Base-by-base conservation (phyloP, 441 rosid species). In the Corymbia citriodora region DNA sequence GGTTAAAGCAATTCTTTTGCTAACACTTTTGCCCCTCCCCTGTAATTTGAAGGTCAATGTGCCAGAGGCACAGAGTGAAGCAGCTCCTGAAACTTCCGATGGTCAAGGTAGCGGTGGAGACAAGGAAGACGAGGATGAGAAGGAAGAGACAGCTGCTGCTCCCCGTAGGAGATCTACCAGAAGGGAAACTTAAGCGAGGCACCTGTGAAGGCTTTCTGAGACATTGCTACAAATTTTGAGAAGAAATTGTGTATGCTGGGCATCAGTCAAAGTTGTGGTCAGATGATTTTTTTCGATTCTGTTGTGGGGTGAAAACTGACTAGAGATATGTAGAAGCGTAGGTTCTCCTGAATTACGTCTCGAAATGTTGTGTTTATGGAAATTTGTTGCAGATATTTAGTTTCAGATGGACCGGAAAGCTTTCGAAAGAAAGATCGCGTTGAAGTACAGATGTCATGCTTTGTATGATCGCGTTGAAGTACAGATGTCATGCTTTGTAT, bases 131-230 rank as follows among this genome's bases (percentile, higher is more conserved):
- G 98, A 95, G 92, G 91, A 89, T 2, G 96, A 95, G 93, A 92
- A 94, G 90, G 96, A 93, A 83, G 94, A 90, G 14, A 89, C 93
- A 1, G 91, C 95, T 1, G 96, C 93, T 31, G 93, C 98, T 55
- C 94, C 96, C 27, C 98, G 97, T n/a, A 92, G 95, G 91, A 95
- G 99, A 92, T 90, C 93, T 88, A 68, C 93, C 33, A 95, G 99
- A 89, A 99, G 98, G 70, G 99, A 96, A 8, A 92, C 81, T 92
- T 97, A 89, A 93, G 90, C 9, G 85, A 79, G 52, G 50, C 52
- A 79, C 85, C 16, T 21, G n/a, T 74, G 85, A 40, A 7, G 52
- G 85, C 85, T 74, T 74, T 40, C 52, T 21, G 52, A 4, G n/a
- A 40, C 83, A 11, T 74, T 21, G 12, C 52, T 21, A 25, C n/a